A percentile compares a stretch with the other conserved stretches of the same genome.
Conservation (phyloP, 106 monocot genomes). For the Dendrobium catenatum region DNA sequence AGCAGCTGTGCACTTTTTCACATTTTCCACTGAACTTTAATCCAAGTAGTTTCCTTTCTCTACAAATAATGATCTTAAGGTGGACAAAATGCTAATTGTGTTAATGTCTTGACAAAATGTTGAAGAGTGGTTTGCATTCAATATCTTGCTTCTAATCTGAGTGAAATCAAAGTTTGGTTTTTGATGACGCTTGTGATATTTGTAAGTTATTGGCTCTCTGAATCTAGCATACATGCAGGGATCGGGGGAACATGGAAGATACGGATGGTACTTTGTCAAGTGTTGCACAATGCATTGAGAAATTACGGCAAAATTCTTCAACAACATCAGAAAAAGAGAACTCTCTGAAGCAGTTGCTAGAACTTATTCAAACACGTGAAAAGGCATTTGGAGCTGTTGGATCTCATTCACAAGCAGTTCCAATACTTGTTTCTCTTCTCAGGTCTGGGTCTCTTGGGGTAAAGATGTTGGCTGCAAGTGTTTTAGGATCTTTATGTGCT, state of each 20-base stretch:
- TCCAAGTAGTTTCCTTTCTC: background rate
- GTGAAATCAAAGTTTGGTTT: conserved; percentile 1
- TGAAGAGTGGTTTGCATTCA: background rate
- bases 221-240: conserved; percentile 31
- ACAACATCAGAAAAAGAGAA: conserved; percentile 77
- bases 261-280: conserved; percentile 86
- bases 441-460: conserved; percentile 77
- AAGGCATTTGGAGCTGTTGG: conserved; percentile 92
- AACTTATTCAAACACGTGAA: conserved; percentile 83
- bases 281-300: conserved; percentile 94
- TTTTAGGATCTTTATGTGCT: conserved; percentile 82
- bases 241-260: conserved; percentile 71
- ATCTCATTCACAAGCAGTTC: conserved; percentile 97
- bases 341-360: conserved; percentile 77
- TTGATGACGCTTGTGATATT: background rate
- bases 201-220: background rate
- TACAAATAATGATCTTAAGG: background rate
- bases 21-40: background rate
- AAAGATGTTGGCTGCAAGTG: conserved; percentile 68
- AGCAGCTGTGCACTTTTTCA: background rate
- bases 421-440: conserved; percentile 91
- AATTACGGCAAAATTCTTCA: conserved; percentile 60
- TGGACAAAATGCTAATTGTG: background rate
- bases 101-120: background rate
- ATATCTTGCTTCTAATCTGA: background rate